Evolutionary conservation across 2,329 filamentous ascomycete species (phyloP).

Genomic region (Trichoderma asperellum): DNA sequence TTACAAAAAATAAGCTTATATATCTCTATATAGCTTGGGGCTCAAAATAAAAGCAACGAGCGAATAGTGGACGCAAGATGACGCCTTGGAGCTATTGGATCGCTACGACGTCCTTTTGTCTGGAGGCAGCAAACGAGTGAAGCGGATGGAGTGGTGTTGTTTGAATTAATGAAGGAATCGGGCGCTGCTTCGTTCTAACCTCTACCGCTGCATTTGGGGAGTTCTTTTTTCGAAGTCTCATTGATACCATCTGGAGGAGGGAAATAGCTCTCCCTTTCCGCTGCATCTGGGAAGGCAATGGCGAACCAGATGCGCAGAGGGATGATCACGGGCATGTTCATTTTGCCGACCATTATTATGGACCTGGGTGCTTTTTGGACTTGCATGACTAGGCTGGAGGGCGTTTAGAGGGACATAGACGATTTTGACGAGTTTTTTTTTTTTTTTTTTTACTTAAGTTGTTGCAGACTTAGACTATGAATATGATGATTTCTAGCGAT

Average conservation of each 20-base stretch:
- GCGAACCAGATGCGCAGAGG: constrained; percentile 17
- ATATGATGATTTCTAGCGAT: constrained; percentile 28
- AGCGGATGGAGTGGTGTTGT: constrained; percentile 32
- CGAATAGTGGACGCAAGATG: not conserved
- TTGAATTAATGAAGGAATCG: constrained; percentile 28
- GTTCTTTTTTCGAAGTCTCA: constrained; percentile 29
- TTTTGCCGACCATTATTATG: constrained; percentile 27
- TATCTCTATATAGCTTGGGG: not conserved
- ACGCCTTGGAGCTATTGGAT: constrained; percentile 1
- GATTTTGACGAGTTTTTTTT: constrained; percentile 44
- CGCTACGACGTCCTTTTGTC: constrained; percentile 10
- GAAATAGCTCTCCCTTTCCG: not conserved
- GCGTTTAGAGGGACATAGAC: constrained; percentile 47
- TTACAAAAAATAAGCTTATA: not conserved
- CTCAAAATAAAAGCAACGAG: not conserved
- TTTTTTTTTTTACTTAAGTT: constrained; percentile 30
- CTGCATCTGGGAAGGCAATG: constrained; percentile 21
- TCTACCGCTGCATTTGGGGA: constrained; percentile 25
- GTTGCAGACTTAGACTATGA: constrained; percentile 34
- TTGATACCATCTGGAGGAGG: constrained; percentile 30
- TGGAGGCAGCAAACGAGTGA: constrained; percentile 9
- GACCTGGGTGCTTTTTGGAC: constrained; percentile 34
- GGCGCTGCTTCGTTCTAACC: constrained; percentile 24
- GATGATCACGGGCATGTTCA: constrained; percentile 22
- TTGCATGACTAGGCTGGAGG: constrained; percentile 42